These are phyloP conservation scores for Aphanoascus verrucosus DNA, from an alignment of 2,329 filamentous ascomycete genomes.

Conservation along the genomic window DNA sequence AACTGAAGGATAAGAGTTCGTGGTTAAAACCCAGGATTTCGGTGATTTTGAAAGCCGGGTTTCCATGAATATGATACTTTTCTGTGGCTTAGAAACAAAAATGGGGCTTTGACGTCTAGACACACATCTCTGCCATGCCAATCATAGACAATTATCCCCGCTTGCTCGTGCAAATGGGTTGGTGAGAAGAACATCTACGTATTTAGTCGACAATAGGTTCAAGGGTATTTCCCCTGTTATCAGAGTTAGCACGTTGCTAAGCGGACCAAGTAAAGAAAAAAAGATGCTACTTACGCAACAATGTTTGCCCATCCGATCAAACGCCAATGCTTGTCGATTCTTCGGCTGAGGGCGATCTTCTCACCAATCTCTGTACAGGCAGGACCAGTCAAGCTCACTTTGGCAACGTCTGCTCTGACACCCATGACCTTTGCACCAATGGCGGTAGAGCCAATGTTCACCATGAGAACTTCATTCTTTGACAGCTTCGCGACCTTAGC, in stretches of 20 bases:
- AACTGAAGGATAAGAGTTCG: background rate
- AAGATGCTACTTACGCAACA: constrained; percentile 41
- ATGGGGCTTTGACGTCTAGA: constrained; percentile 5
- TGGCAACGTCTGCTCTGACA: constrained; percentile 95
- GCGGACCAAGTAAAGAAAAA: constrained; percentile 10
- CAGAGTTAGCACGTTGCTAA: constrained; percentile 11
- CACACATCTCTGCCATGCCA: background rate
- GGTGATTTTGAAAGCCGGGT: background rate
- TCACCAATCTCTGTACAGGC: constrained; percentile 96
- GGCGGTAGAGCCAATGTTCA: constrained; percentile 96
- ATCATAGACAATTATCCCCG: background rate
- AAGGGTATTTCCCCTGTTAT: constrained; percentile 36
- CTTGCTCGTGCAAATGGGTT: background rate
- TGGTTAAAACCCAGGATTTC: background rate
- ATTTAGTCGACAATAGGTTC: constrained; percentile 36
- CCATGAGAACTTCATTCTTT: constrained; percentile 99
- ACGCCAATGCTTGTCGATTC: constrained; percentile 99
- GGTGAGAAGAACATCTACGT: background rate
- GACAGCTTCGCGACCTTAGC: constrained; percentile 96
- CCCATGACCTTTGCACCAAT: constrained; percentile 95
- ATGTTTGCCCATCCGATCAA: constrained; percentile 85
- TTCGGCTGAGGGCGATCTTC: constrained; percentile 90
- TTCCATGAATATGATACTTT: constrained; percentile 5
- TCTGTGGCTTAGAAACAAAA: constrained; percentile 3
- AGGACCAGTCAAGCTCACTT: constrained; percentile 81